Base-by-base conservation (phyloP, 495 filamentous ascomycete genomes). In the Penicillium roqueforti region DNA sequence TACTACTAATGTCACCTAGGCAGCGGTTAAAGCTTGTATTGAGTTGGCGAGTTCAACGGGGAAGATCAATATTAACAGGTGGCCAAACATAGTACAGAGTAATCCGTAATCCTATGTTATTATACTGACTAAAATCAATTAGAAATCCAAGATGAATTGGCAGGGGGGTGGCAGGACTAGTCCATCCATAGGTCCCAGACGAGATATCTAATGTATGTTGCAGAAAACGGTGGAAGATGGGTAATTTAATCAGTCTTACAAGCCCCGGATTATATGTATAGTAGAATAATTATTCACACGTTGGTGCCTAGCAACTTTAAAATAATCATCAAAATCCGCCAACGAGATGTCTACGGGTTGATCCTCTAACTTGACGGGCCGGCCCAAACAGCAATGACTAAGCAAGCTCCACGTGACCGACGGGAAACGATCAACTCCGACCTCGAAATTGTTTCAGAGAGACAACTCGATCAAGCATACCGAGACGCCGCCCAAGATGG, bases 401-500 rank as follows among this genome's bases (percentile, higher is more conserved):
- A 52, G 50, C 29, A 28, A 6, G 0, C 2, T 4, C 0, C 54
- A 56, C 54, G 54, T 56, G 54, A 56, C 16, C 22, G 1, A 8
- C 11, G 52, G 34, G 39, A 41, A 51, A 13, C 29, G 11, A 36
- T 49, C 45, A 43, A 28, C 54, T 49, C 45, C 54, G 29, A 31
- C 31, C 45, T 41, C 19, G 45, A 55, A 49, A 22, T 56, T 49
- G 20, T 52, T 36, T 16, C 39, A 22, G 13, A 52, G 28, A 29
- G 49, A 23, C 29, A 42, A 43, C 50, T 52, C 50, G 20, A 43
- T 10, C 26, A 32, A 43, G 29, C 14, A 56, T 23, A 26, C 34
- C 43, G 57, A 52, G 55, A 63, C 55, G 45, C 53, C 61, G 54
- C 56, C 48, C 63, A 66, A 61, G 59, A 68, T 68, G 66, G 66